A percentile compares a stretch with the other conserved stretches of the same genome.
Evolutionary conservation across 2,329 filamentous ascomycete species (phyloP).

Genomic region (Eurotiales sp.): DNA sequence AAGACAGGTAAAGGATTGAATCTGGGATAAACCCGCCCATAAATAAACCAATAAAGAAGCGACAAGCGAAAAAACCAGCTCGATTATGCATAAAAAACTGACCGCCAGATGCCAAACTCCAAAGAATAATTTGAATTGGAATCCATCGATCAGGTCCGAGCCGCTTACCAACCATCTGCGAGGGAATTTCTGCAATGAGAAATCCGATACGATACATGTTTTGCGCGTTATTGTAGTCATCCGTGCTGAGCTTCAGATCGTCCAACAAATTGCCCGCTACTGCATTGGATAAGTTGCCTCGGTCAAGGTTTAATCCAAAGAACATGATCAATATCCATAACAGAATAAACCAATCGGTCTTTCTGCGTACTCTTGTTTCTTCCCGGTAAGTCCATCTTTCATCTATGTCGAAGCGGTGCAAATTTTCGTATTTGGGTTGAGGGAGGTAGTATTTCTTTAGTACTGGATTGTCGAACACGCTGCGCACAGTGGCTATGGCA

Average conservation of each 20-base stretch:
- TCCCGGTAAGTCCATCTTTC: conserved; percentile 29
- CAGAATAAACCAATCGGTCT: conserved; percentile 32
- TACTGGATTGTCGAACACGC: conserved; percentile 43
- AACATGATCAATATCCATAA: conserved; percentile 47
- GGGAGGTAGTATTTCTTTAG: conserved; percentile 32
- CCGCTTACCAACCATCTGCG: conserved; percentile 58
- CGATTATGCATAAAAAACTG: conserved; percentile 14
- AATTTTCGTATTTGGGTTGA: conserved; percentile 33
- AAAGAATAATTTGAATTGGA: conserved; percentile 41
- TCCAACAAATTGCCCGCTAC: conserved; percentile 11
- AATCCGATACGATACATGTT: conserved; percentile 55
- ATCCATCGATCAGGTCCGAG: conserved; percentile 48
- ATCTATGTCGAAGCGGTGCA: conserved; percentile 31
- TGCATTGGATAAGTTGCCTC: conserved; percentile 13
- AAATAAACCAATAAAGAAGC: conserved; percentile 56
- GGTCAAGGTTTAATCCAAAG: conserved; percentile 13
- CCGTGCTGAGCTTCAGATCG: conserved; percentile 11
- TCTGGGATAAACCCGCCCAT: conserved; percentile 65
- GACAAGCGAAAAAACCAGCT: conserved; percentile 13
- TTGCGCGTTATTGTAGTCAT: conserved; percentile 50
- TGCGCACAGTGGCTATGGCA: conserved; percentile 20
- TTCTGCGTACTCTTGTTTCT: conserved; percentile 22
- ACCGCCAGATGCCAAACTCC: conserved; percentile 30
- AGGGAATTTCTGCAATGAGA: conserved; percentile 56
- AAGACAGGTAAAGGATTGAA: conserved; percentile 64